A percentile compares a stretch with the other conserved stretches of the same genome.
Conservation (phyloP, 495 filamentous ascomycete species). For the Barbatosphaeria neglecta region DNA sequence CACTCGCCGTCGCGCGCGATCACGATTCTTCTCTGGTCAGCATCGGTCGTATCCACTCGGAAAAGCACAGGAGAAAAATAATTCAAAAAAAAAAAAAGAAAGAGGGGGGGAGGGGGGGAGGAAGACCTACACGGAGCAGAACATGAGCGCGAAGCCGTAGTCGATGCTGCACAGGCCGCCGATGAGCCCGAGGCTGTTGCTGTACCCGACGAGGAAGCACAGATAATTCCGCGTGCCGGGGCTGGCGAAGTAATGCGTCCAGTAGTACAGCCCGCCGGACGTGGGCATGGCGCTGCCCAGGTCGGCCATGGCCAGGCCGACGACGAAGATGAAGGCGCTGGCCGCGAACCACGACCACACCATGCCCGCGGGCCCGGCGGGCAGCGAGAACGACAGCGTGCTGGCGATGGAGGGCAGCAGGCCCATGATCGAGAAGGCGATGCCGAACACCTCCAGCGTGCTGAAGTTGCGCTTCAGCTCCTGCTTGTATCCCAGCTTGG, state of each 20-base stretch:
- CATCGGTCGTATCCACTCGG: background rate
- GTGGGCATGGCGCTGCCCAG: constrained; percentile 61
- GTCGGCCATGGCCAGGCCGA: constrained; percentile 60
- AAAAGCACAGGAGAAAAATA: background rate
- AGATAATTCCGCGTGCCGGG: constrained; percentile 49
- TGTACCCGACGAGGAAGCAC: constrained; percentile 61
- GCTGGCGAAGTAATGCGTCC: constrained; percentile 57
- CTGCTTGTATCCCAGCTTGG: constrained; percentile 57
- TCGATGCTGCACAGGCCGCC: constrained; percentile 53
- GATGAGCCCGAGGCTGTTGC: constrained; percentile 56
- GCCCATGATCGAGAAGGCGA: constrained; percentile 65
- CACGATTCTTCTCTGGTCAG: constrained; percentile 29
- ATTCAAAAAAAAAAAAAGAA: too few relatives aligned
- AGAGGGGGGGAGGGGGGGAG: background rate
- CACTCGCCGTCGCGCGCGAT: constrained; percentile 54
- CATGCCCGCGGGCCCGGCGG: constrained; percentile 58
- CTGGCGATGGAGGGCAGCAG: constrained; percentile 59
- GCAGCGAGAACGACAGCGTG: constrained; percentile 52
- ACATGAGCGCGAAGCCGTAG: constrained; percentile 29
- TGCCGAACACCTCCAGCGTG: constrained; percentile 56
- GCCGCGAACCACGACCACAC: constrained; percentile 60
- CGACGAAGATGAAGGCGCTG: constrained; percentile 50
- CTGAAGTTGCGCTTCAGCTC: constrained; percentile 56
- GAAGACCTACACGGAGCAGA: constrained; percentile 27
- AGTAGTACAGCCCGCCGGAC: constrained; percentile 57